Evolutionary conservation across 371 early-diverging fungal species (phyloP), one percentile per base, ranked within the genome.

Genomic region (Dentiscutata heterogama): DNA sequence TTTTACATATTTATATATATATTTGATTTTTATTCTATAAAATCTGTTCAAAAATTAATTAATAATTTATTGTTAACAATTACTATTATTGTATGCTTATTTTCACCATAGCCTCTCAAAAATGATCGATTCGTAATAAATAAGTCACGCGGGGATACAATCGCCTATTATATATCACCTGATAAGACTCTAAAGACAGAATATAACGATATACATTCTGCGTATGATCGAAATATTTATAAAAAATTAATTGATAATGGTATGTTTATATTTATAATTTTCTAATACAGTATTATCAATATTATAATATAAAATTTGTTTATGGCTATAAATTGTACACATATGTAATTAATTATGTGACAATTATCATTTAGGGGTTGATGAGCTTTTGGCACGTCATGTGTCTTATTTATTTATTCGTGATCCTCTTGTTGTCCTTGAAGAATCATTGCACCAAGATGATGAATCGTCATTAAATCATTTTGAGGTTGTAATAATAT

Each of bases 141-240:
- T 78, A 99, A 99, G 86, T 98, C 99, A 61, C 94, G 99, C 71
- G 99, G 98, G 84, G 99, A 96, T 72, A 97, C 99, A 1, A 95
- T 99, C 68, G 97, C 96, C 84, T 92, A 94, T 16, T 99, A 97
- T 86, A 89, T 99, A 70, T 95, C 98, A 0, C 91, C 88, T 27
- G 94, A 96, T 84, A 90, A 89, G 16, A 87, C 85, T 42, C 94
- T 92, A 88, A 94, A 94, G 83, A 86, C 92, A n/a, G 94, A 96
- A 88, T 99, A 99, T 91, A 99, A 99, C 85, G 99, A 99, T 86
- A 89, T 98, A 53, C 88, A 93, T 78, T 87, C 97, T 54, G 95
- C 95, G 0, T 93, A 95, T 80, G 97, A 99, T 86, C 75, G 91
- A 82, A 91, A 94, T 16, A 94, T 97, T 22, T 94, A 93, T 84